These are phyloP conservation scores for Kwoniella dejecticola DNA, from an alignment of 768 basidiomycete species.

Conservation along the genomic window DNA sequence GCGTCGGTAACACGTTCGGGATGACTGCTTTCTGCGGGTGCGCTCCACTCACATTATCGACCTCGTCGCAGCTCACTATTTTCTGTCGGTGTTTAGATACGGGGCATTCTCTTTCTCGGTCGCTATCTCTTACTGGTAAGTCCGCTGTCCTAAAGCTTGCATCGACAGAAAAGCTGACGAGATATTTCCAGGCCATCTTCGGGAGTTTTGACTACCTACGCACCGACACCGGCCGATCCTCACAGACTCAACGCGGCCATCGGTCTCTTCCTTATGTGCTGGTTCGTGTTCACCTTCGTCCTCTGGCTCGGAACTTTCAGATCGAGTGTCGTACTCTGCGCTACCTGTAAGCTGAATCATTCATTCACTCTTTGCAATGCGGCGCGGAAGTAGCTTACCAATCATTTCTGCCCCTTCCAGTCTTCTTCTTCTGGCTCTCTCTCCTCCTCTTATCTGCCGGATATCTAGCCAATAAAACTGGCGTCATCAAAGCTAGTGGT, in stretches of 20 bases:
- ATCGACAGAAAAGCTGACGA: background rate
- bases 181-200: slow-evolving; percentile 15
- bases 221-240: slow-evolving; percentile 9
- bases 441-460: slow-evolving; percentile 13
- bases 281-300: slow-evolving; percentile 20
- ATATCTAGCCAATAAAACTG: slow-evolving; percentile 7
- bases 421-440: slow-evolving; percentile 23
- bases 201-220: slow-evolving; percentile 11
- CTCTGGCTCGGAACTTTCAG: slow-evolving; percentile 17
- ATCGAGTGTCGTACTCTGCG: slow-evolving; percentile 7
- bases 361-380: background rate
- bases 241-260: slow-evolving; percentile 15
- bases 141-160: background rate
- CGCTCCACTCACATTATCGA: background rate
- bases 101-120: slow-evolving; percentile 16
- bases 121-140: slow-evolving; percentile 18
- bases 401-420: background rate
- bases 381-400: background rate
- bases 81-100: background rate
- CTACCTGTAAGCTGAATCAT: background rate
- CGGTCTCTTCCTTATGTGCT: slow-evolving; percentile 16
- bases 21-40: slow-evolving; percentile 23
- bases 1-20: slow-evolving; percentile 20
- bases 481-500: slow-evolving; percentile 20
- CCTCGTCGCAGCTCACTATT: background rate